phyloP scores from a whole-genome alignment of 768 basidiomycete genomes.

The Psilocybe cubensis region DNA sequence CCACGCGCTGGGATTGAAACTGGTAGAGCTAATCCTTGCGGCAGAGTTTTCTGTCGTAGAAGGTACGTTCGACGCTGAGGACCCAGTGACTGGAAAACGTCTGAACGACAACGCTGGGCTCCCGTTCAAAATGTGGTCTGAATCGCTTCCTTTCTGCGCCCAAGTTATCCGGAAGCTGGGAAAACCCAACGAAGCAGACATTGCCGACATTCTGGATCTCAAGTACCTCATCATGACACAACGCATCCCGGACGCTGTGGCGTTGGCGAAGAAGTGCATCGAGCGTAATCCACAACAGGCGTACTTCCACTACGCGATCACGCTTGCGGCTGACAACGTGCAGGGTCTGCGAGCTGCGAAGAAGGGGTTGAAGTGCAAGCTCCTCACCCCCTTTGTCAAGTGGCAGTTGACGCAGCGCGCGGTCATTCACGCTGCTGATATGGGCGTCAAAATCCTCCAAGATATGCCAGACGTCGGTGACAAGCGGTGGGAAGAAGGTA shows the following conservation, averaged over 20 bases:
- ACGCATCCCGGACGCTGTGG: conserved; percentile 51
- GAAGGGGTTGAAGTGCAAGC: conserved; percentile 64
- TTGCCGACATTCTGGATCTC: conserved; percentile 68
- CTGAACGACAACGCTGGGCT: conserved; percentile 51
- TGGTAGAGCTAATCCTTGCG: conserved; percentile 52
- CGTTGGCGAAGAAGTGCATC: conserved; percentile 48
- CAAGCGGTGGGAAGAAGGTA: conserved; percentile 58
- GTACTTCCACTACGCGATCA: conserved; percentile 68
- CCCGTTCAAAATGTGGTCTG: conserved; percentile 62
- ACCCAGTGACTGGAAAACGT: conserved; percentile 43
- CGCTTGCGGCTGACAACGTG: conserved; percentile 48
- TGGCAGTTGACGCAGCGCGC: conserved; percentile 64
- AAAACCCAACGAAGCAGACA: conserved; percentile 46
- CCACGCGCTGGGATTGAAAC: conserved; percentile 50
- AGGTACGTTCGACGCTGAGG: conserved; percentile 53
- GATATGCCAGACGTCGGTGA: conserved; percentile 43
- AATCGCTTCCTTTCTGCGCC: conserved; percentile 63
- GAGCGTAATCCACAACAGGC: conserved; percentile 60
- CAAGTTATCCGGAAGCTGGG: conserved; percentile 51
- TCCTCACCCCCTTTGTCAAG: conserved; percentile 57
- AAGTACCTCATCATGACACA: conserved; percentile 57
- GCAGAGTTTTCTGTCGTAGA: conserved; percentile 67
- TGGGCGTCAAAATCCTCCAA: conserved; percentile 54
- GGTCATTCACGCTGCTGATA: conserved; percentile 59
- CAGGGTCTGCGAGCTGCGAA: conserved; percentile 65